phyloP scores from a whole-genome alignment of 805 yeast species.

The Yarrowia sp. region DNA sequence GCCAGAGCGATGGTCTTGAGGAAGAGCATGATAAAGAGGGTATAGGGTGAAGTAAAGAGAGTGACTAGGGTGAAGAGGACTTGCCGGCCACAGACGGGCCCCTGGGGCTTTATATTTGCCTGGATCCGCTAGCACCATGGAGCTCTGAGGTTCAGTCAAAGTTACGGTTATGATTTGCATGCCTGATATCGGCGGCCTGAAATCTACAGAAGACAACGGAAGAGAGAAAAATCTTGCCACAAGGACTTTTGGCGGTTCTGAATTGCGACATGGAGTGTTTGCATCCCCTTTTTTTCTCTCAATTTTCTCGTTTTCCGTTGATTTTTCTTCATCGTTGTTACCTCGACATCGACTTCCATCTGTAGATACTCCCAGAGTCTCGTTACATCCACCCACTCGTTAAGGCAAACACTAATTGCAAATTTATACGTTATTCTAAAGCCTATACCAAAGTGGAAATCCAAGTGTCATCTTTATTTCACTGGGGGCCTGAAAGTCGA shows the following conservation, averaged over 20 bases:
- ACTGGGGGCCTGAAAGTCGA: too few relatives aligned
- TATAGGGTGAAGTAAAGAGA: constrained; percentile 7
- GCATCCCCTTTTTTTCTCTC: too few relatives aligned
- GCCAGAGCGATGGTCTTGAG: constrained; percentile 15
- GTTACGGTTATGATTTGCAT: constrained; percentile 13
- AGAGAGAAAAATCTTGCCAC: too few relatives aligned
- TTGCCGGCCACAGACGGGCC: neutral
- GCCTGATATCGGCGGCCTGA: neutral
- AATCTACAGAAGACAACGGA: neutral
- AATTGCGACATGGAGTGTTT: too few relatives aligned
- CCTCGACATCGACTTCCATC: too few relatives aligned
- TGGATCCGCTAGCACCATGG: neutral
- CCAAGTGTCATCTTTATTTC: neutral
- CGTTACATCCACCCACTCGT: too few relatives aligned
- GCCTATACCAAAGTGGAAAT: constrained; percentile 5
- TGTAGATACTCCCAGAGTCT: too few relatives aligned
- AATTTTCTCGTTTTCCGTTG: too few relatives aligned
- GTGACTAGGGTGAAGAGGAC: constrained; percentile 16
- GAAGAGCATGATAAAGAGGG: constrained; percentile 11
- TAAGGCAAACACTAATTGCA: neutral
- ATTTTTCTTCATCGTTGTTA: too few relatives aligned
- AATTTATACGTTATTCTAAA: too few relatives aligned
- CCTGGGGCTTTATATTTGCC: neutral
- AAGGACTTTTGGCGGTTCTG: too few relatives aligned
- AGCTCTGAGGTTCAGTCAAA: neutral